Evolutionary conservation across 257 asterid species (phyloP), one percentile per base, ranked within the genome.

Genomic region (Forsythia viridissima): DNA sequence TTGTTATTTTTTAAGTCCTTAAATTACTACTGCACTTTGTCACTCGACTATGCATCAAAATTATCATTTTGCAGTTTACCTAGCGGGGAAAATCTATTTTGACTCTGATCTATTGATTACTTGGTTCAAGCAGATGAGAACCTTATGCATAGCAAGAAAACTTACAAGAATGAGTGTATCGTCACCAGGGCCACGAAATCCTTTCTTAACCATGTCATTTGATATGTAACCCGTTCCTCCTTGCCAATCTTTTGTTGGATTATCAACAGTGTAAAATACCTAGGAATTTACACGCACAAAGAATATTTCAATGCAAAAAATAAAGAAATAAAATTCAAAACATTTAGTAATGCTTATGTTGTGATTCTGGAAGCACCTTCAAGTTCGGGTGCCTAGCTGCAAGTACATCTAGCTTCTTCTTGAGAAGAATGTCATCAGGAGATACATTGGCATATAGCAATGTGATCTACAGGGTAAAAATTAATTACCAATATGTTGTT

Each of bases 401-500:
- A 81, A 95, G 96, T 43, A 80, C 88, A 80, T 95, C 99, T 42
- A 95, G 98, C 91, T 92, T 95, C 89, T 90, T 91, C 82, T 95
- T 92, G 72, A 95, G 98, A 82, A 95, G 96, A 81, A 95, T 93
- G 90, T 95, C 99, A 79, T 93, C 98, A 80, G 99, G 99, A 75
- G 99, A 88, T 80, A 95, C 85, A 86, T 95, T 95, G 77, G 94
- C 98, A 86, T 93, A 95, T 68, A 95, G 79, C 88, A 95, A 87
- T 21, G 98, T 86, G 82, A 95, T 92, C 99, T 95, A 70, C 82
- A 85, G 78, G 76, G 67, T 63, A 70, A 76, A 59, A 71, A 66
- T 21, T 73, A 37, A 81, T 48, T 38, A 78, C 70, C 70, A 39
- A 76, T 71, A 24, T 69, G 69, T 8, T 61, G 11, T 61, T 61